phyloP scores from a whole-genome alignment of 176 grass and related monocot genomes.

The Triticum monococcum region DNA sequence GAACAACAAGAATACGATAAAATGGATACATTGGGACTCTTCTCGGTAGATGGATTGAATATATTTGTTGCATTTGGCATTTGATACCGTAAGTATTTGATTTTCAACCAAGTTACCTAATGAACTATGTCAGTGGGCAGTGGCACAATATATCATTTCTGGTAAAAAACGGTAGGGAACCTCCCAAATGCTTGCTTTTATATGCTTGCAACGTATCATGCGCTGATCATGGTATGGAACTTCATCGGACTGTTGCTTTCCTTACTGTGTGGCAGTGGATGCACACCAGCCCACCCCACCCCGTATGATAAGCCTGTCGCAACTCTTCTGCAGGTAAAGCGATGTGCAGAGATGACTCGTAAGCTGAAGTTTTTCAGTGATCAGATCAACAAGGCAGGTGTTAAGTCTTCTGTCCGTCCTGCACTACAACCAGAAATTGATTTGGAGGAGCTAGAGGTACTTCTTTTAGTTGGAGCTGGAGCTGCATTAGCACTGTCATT shows the following conservation, averaged over 20 bases:
- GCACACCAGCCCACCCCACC: background rate
- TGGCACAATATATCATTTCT: background rate
- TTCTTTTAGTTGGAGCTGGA: conserved; percentile 53
- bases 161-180: background rate
- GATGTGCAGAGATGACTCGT: conserved; percentile 93
- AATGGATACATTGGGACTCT: background rate
- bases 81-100: background rate
- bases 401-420: conserved; percentile 65
- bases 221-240: background rate
- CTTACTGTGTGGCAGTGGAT: background rate
- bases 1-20: background rate
- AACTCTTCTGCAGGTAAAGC: conserved; percentile 60
- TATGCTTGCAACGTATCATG: background rate
- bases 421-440: conserved; percentile 81
- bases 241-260: background rate
- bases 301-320: background rate
- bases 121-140: background rate
- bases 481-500: conserved; percentile 43
- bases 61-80: background rate
- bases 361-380: conserved; percentile 92
- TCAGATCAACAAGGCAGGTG: conserved; percentile 79
- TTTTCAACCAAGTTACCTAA: background rate
- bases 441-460: conserved; percentile 94
- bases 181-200: background rate
- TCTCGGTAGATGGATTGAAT: background rate